Base-by-base conservation (phyloP, 2,329 filamentous ascomycete genomes). In the Colletotrichum camelliae region DNA sequence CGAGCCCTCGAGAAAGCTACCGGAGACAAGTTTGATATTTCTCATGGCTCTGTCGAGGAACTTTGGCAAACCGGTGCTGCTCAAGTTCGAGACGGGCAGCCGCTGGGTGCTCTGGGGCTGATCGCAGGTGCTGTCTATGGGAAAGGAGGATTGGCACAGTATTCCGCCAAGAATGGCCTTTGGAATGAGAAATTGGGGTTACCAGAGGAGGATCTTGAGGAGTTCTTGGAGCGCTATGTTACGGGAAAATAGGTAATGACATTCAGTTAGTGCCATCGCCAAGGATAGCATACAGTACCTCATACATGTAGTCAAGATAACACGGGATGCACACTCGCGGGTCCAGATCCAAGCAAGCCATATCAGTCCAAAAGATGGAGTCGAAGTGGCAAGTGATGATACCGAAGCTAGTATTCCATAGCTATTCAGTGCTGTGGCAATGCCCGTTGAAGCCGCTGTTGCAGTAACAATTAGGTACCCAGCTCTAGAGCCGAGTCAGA, bases 1-100 rank as follows among this genome's bases (percentile, higher is more conserved):
- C 81, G 83, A 12, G 81, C 86, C 1, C 83, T 90, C 4, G 90
- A 94, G 82, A 87, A 88, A 70, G 83, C 86, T 8, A 90, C 89
- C 0, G 88, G 87, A 4, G 80, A 83, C 21, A 88, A 89, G 76
- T 93, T 88, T 86, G 83, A 85, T 0, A 84, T 92, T 2, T 85
- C 84, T 3, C 82, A 80, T 7, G 71, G 67, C 1, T 35, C 67
- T 16, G 67, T 69, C 1, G 67, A 69, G 21, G 67, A 61, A n/a
- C 10, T 69, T 3, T 69, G 55, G 67, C 33, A 16, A 4, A n/a
- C 3, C 1, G 67, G 55, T 10, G 52, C 52, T 6, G 21, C 55
- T 16, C 33, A 69, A 27, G 21, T 69, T 4, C 21, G 18, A 16
- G 21, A 43, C 7, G 67, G 67, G 8, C 67, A 61, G 67, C 55